Base-by-base conservation (phyloP, 164 flowering plant species). In the Berberis thunbergii region DNA sequence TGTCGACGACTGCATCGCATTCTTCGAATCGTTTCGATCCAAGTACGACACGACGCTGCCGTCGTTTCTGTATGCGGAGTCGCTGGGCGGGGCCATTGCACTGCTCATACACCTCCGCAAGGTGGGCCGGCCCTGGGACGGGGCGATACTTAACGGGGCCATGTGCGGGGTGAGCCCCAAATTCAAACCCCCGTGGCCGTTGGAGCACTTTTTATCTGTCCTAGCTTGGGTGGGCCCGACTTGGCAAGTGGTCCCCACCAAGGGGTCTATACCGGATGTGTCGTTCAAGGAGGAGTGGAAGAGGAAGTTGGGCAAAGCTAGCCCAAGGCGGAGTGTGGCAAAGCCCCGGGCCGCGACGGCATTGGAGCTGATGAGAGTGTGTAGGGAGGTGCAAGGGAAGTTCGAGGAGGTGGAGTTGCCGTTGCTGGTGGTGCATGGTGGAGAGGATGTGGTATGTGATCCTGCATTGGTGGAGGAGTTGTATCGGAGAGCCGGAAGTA, bases 141-240 rank as follows among this genome's bases (percentile, higher is more conserved):
- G 99, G 39, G 54, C 87, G 13, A 79, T 91, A 2, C 80, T 95
- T 59, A 89, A 87, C 70, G 99, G 97, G 9, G 96, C 99, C 39
- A 89, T 91, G 99, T 91, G 97, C 67, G 97, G 97, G 41, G 78
- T 95, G 12, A 89, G 94, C 75, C 77, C 80, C 40, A 89, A 87
- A 76, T 84, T 89, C 78, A 95, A 91, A 69, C 99, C 97, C 1
- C 90, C 94, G 46, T 95, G 99, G 99, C 99, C 97, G 57, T 63
- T 95, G 63, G 99, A 94, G 78, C 90, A 91, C 73, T 65, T 89
- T 8, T 83, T 94, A 9, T 75, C 70, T 9, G 0, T 81, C 4
- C 89, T 69, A 2, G 96, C 96, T 0, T 74, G 80, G 54, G 43
- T 85, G 40, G 59, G 78, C 7, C 96, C 96, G 2, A 89, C 96